Evolutionary conservation across 805 yeast species (phyloP).

Genomic region (Starmerella floricola): DNA sequence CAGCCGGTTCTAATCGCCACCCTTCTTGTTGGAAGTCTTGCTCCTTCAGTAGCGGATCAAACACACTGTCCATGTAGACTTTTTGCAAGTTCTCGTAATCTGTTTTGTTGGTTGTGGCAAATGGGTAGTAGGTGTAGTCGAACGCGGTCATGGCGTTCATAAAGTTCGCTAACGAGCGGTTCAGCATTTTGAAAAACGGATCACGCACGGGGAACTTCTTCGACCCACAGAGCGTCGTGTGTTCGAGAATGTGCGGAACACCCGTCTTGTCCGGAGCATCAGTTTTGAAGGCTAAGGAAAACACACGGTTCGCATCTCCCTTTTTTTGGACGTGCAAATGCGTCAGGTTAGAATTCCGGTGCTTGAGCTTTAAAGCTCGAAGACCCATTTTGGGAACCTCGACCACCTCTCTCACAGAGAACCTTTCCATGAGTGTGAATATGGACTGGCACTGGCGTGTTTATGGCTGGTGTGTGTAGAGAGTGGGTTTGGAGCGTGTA

Average conservation of each 20-base stretch:
- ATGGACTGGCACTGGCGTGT: no score
- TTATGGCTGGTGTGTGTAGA: no score
- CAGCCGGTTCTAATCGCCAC: constrained; percentile 82
- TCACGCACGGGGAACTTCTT: constrained; percentile 84
- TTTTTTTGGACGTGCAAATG: constrained; percentile 73
- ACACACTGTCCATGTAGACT: constrained; percentile 78
- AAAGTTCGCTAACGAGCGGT: constrained; percentile 83
- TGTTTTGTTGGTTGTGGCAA: constrained; percentile 77
- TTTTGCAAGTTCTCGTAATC: constrained; percentile 76
- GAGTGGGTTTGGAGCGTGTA: no score
- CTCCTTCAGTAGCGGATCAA: constrained; percentile 62
- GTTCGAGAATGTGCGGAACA: constrained; percentile 91
- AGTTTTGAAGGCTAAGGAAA: constrained; percentile 80
- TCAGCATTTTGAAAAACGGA: constrained; percentile 95
- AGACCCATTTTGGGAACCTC: constrained; percentile 73
- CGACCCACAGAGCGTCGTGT: constrained; percentile 92
- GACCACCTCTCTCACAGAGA: constrained; percentile 47
- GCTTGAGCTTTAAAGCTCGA: constrained; percentile 63
- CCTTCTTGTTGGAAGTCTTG: constrained; percentile 93
- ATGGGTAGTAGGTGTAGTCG: constrained; percentile 91
- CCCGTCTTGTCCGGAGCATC: constrained; percentile 94
- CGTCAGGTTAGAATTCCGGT: constrained; percentile 55
- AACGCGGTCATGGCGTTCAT: constrained; percentile 99
- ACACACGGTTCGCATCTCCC: constrained; percentile 74
- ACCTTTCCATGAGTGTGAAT: constrained; percentile 50